Base-by-base conservation (phyloP, 208 protist species). In the Naegleria lovaniensis region DNA sequence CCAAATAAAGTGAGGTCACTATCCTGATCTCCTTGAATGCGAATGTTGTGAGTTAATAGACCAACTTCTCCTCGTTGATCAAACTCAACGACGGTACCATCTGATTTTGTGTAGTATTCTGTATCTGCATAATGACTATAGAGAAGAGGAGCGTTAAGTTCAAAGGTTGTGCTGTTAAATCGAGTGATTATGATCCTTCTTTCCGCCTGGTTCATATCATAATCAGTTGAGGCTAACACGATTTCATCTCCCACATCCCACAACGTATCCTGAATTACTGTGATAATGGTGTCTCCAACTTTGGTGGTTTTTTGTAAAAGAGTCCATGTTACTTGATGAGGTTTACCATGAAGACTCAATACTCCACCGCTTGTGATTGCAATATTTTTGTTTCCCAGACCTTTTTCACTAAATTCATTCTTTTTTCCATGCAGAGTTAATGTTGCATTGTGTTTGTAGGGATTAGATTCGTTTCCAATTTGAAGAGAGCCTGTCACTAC, bases 231-330 rank as follows among this genome's bases (percentile, higher is more conserved):
- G 0, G 93, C 90, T 22, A 96, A 88, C 38, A 94, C 92, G 75
- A 96, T 92, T 39, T 59, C 22, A 51, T 94, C 93, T 84, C 94
- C 95, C 0, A 93, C 91, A 0, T 29, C 0, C 95, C 95, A 96
- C 83, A 95, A 92, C 5, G 67, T 75, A 13, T 41, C 39, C 75
- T 55, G 51, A 40, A 36, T 22, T 1, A 51, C 15, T 19, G 15
- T 19, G 16, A 41, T 90, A 19, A 51, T 43, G 39, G 11, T 85
- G n/a, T 51, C 83, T 85, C 87, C 90, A 33, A 88, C 40, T 22
- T 16, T 25, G 15, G 91, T 90, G 11, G 90, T 88, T 22, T 7
- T 39, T 36, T 29, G 36, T 33, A 94, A 89, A 38, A 36, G 5
- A 2, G 92, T 93, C 92, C 92, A 94, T 38, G 92, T 90, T 25